Base-by-base conservation (phyloP, 305 asterid genomes). In the Caryopteris hybrid region DNA sequence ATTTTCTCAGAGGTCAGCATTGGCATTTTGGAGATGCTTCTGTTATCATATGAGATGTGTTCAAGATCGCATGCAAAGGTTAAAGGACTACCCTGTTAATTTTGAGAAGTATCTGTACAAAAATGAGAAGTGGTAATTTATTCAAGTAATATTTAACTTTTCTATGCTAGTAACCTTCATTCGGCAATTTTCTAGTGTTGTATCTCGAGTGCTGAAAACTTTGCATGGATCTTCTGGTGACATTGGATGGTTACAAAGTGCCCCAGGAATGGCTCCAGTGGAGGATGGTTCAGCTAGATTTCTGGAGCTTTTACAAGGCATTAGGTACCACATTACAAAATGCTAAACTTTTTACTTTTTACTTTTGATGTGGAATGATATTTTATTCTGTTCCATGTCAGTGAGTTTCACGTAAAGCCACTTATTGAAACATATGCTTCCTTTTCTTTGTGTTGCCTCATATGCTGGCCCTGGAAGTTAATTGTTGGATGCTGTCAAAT, bases 241-340 rank as follows among this genome's bases (percentile, higher is more conserved):
- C 74, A 90, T 93, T 72, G 98, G 97, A 45, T 93, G 98, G 98
- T 70, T 93, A 71, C 97, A 86, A 74, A 66, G 68, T 58, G 86
- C 84, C 68, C 85, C 91, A 18, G 89, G 77, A 65, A 83, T 85
- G 94, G 87, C 89, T 73, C 88, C 89, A 6, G 89, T 85, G 56
- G 76, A 79, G 81, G 96, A 90, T 78, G 98, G 96, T 74, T 86
- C 98, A 56, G 83, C 80, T 72, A 83, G 91, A 81, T 90, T 93
- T 78, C 75, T 42, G 20, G 94, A 90, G 78, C 80, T 93, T 50
- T 85, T 93, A 47, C 86, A 80, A 36, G 81, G 72, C 66, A 76
- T 88, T 66, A 88, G 98, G 98, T 92, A 86, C 31, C 59, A 17
- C 34, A 42, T 21, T 36, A 25, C 23, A 57, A 23, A 20, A 52